Base-by-base conservation (phyloP, 108 stramenopile genomes). In the Skeletonema marinoi region DNA sequence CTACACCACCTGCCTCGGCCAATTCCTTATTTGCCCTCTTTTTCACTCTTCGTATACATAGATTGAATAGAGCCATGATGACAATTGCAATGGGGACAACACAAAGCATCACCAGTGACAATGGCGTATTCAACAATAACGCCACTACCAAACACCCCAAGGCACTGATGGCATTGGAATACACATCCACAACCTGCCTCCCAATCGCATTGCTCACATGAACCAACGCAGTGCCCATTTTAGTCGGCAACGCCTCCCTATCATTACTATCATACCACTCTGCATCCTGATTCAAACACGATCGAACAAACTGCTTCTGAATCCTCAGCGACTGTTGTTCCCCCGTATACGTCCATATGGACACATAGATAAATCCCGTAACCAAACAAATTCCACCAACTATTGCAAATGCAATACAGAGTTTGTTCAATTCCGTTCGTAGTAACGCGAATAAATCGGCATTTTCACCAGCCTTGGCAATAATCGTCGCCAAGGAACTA, bases 201-300 rank as follows among this genome's bases (percentile, higher is more conserved):
- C 82, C 77, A 62, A 83, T 83, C 0, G 72, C 77, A 71, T 74
- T 71, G 7, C 41, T 62, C 35, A 83, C 78, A 41, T 83, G 82
- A 8, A 78, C 56, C 66, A 83, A 65, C 6, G 69, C 70, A 1
- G 77, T 83, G 19, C 73, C 82, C 73, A 78, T 46, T 54, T 78
- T 78, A 21, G 82, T 83, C 10, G 82, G 73, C 61, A 83, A 44
- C 29, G 71, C 44, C 32, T 78, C 82, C 50, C 73, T 33, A 60
- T 83, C 65, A 46, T 78, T 78, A n/a, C 41, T 70, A 48, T 83
- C 82, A 73, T 78, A 83, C 82, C 74, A 78, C 6, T 60, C 73
- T 19, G 82, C 82, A 62, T 83, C 82, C 32, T 83, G 82, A 54
- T 83, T 78, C 61, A 83, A 68, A 68, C 66, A 66, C 7, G 82